phyloP scores from a whole-genome alignment of 1,139 yeast genomes.

The Yamadazyma epiphylla region DNA sequence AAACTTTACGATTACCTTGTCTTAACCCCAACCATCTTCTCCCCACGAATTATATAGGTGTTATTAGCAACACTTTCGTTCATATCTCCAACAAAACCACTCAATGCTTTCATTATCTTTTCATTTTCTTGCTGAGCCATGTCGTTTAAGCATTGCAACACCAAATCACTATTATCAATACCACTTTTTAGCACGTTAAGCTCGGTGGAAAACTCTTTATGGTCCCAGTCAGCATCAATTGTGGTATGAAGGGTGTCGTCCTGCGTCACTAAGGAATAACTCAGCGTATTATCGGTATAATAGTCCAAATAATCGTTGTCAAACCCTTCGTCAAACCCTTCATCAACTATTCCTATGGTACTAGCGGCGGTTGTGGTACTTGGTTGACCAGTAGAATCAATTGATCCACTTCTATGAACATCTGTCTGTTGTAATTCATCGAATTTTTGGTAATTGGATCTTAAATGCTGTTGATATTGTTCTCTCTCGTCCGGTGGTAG shows the following conservation, averaged over 20 bases:
- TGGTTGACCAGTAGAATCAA: too few relatives aligned
- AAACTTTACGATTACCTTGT: too few relatives aligned
- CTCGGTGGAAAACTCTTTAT: conserved; percentile 1
- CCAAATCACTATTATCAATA: conserved; percentile 4
- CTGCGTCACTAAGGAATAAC: background rate
- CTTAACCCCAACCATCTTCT: background rate
- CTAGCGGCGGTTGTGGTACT: background rate
- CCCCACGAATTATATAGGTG: conserved; percentile 6
- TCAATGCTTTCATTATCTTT: conserved; percentile 8
- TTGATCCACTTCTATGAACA: too few relatives aligned
- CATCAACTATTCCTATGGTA: conserved; percentile 3
- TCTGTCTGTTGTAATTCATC: too few relatives aligned
- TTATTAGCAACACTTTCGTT: conserved; percentile 10
- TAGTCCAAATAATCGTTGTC: conserved; percentile 2
- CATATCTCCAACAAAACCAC: conserved; percentile 7
- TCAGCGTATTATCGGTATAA: conserved; percentile 1
- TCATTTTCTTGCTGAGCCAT: conserved; percentile 12
- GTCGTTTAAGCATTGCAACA: conserved; percentile 15
- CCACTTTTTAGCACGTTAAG: conserved; percentile 6
- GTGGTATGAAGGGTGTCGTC: conserved; percentile 1
- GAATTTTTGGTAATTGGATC: too few relatives aligned
- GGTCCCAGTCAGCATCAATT: background rate
- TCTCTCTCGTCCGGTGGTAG: too few relatives aligned
- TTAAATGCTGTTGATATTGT: too few relatives aligned
- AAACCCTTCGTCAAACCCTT: too few relatives aligned